Evolutionary conservation across 768 basidiomycete genomes (phyloP).

Genomic region (Dentipellis sp.): DNA sequence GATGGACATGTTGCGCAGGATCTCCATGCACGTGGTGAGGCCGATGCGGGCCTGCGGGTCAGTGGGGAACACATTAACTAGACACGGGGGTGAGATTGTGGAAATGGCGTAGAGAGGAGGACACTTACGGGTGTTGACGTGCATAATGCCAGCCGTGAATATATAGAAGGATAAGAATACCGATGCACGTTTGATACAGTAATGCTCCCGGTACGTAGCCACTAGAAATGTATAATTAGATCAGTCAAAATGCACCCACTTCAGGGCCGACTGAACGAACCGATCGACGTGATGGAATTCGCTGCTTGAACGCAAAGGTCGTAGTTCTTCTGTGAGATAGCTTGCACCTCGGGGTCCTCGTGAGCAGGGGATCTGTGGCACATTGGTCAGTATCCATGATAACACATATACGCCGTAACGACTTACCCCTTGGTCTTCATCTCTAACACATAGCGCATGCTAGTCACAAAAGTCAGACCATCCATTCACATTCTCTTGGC

Average conservation of each 20-base stretch:
- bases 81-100: not conserved
- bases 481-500: not conserved
- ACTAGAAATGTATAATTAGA: constrained; percentile 19
- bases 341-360: constrained; percentile 46
- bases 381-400: not conserved
- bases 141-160: constrained; percentile 76
- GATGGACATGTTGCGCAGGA: constrained; percentile 52
- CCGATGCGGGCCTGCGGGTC: constrained; percentile 66
- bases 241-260: not conserved
- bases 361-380: constrained; percentile 19
- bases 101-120: not conserved
- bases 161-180: constrained; percentile 73
- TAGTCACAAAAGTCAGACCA: constrained; percentile 7
- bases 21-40: constrained; percentile 57
- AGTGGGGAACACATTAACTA: constrained; percentile 53
- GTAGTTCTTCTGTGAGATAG: constrained; percentile 52
- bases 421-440: constrained; percentile 15
- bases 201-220: constrained; percentile 50
- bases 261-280: constrained; percentile 28
- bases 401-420: not conserved
- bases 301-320: constrained; percentile 70
- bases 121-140: constrained; percentile 58
- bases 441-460: constrained; percentile 22
- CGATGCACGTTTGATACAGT: constrained; percentile 49
- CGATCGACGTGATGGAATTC: constrained; percentile 66